Conservation (phyloP, 768 basidiomycete species). For the Podaxis mareebaensis region DNA sequence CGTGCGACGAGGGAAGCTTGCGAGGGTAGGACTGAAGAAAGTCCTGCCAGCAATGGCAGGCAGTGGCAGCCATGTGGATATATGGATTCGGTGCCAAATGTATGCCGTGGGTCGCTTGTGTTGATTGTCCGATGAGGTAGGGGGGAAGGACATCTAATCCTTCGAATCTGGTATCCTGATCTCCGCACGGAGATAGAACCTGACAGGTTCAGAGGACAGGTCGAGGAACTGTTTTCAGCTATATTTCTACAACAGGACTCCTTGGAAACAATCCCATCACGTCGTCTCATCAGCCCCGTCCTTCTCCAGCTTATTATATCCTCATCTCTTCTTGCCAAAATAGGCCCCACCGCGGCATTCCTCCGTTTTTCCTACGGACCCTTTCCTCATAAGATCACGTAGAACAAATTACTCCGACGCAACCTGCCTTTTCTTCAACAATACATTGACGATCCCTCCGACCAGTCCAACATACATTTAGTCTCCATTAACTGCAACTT, state of each 20-base stretch:
- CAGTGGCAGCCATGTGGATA: constrained; percentile 20
- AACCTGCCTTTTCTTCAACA: constrained; percentile 33
- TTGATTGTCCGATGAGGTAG: constrained; percentile 42
- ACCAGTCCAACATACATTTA: constrained; percentile 20
- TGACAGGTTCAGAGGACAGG: constrained; percentile 23
- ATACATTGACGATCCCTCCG: constrained; percentile 25
- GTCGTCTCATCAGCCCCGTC: constrained; percentile 29
- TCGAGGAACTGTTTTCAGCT: constrained; percentile 30
- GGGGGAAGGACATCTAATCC: constrained; percentile 21
- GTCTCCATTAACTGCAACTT: constrained; percentile 16
- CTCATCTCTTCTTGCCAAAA: constrained; percentile 33
- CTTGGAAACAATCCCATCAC: constrained; percentile 53
- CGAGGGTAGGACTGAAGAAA: background rate
- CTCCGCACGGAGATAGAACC: constrained; percentile 25
- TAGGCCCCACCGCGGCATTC: constrained; percentile 30
- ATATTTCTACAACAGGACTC: constrained; percentile 33
- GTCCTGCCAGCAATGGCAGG: constrained; percentile 13
- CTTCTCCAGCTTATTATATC: constrained; percentile 30
- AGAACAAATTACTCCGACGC: constrained; percentile 37
- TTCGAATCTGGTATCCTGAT: constrained; percentile 22
- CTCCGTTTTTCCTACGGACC: constrained; percentile 36
- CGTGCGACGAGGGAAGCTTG: constrained; percentile 4
- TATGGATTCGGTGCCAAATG: constrained; percentile 32
- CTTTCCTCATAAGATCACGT: constrained; percentile 36
- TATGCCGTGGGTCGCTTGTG: constrained; percentile 36